These are phyloP conservation scores for Phytophthora pistaciae DNA, from an alignment of 352 stramenopile species.

Conservation along the genomic window DNA sequence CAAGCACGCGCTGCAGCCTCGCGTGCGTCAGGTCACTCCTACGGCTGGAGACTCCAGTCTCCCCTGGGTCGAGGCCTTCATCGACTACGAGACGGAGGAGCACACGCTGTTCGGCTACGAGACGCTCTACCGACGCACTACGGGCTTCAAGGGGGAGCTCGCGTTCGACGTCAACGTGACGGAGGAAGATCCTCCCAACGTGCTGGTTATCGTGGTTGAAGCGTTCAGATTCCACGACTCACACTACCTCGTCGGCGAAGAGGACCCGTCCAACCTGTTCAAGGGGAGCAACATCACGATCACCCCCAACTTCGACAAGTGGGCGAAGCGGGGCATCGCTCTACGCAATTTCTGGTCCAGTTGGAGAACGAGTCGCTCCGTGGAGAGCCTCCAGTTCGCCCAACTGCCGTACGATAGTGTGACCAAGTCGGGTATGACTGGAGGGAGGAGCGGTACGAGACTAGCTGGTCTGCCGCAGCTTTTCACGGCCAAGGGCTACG, in stretches of 20 bases:
- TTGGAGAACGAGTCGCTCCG: constrained; percentile 56
- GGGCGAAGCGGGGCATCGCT: constrained; percentile 49
- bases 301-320: constrained; percentile 54
- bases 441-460: constrained; percentile 23
- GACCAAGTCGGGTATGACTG: constrained; percentile 39
- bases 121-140: constrained; percentile 42
- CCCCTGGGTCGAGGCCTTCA: constrained; percentile 1
- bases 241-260: constrained; percentile 48
- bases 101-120: constrained; percentile 44
- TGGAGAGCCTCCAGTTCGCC: constrained; percentile 58
- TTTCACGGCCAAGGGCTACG: constrained; percentile 55
- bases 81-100: constrained; percentile 42
- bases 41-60: neutral
- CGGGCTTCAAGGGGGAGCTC: constrained; percentile 41
- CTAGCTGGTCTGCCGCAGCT: constrained; percentile 57
- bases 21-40: neutral
- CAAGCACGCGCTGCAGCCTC: neutral
- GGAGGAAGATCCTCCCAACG: constrained; percentile 42
- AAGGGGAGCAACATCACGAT: constrained; percentile 30
- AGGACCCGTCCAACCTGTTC: constrained; percentile 38
- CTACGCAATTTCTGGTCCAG: constrained; percentile 68
- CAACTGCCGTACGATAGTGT: constrained; percentile 54
- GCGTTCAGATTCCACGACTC: constrained; percentile 59
- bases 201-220: constrained; percentile 53
- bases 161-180: constrained; percentile 50